Conservation (phyloP, 768 basidiomycete genomes). For the Boletus subcaerulescens region DNA sequence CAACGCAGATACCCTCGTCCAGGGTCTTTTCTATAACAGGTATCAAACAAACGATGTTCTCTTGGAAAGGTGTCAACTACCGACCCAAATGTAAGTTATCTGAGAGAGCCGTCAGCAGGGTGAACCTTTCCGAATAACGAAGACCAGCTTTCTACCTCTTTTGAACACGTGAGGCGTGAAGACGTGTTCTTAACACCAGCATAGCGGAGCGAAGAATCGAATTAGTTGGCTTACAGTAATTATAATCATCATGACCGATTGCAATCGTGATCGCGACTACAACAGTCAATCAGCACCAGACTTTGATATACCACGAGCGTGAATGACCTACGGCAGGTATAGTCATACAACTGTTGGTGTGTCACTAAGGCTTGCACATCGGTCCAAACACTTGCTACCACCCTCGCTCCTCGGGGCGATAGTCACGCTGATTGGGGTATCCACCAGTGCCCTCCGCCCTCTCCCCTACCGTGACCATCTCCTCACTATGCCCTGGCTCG, state of each 20-base stretch:
- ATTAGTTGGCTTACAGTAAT: not conserved
- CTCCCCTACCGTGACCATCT: no score
- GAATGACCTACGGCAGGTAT: not conserved
- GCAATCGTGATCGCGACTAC: not conserved
- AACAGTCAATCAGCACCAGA: not conserved
- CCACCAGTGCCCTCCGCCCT: no score
- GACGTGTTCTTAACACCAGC: not conserved
- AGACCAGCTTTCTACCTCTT: not conserved
- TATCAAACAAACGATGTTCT: not conserved
- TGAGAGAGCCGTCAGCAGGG: not conserved
- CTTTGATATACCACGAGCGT: not conserved
- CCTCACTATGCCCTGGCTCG: no score
- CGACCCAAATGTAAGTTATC: conserved; percentile 1
- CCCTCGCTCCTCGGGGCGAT: no score
- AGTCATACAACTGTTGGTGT: not conserved
- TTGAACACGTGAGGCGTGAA: not conserved
- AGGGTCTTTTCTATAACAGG: not conserved
- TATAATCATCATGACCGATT: not conserved
- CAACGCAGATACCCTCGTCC: not conserved
- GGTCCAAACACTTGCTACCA: no score
- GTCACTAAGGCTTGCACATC: not conserved
- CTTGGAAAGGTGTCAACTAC: not conserved
- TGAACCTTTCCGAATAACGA: not conserved
- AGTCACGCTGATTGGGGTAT: no score
- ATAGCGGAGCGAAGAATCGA: not conserved